phyloP scores from a whole-genome alignment of 164 flowering plant species.

The Paratinospora sagittata region DNA sequence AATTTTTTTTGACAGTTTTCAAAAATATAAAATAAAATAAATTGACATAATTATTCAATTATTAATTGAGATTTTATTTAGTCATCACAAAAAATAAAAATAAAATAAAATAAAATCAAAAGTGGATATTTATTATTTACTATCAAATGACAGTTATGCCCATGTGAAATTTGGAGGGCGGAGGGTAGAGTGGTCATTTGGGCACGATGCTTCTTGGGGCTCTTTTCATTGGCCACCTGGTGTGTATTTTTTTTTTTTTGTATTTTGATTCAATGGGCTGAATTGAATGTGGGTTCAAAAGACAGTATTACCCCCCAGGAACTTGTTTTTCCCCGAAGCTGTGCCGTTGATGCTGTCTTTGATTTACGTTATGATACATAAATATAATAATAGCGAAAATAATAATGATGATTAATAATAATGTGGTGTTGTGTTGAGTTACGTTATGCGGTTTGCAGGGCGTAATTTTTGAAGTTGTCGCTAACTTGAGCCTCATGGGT shows the following conservation, averaged over 20 bases:
- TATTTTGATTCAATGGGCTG: not conserved
- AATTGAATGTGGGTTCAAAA: not conserved
- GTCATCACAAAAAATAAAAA: too few species aligned
- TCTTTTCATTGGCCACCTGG: not conserved
- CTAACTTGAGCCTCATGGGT: slow-evolving; percentile 29
- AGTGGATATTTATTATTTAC: too few species aligned
- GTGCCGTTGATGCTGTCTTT: slow-evolving; percentile 9
- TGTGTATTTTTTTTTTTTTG: too few species aligned
- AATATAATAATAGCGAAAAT: not conserved
- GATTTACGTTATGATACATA: slow-evolving; percentile 10
- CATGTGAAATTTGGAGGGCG: not conserved
- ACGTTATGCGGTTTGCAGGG: not conserved
- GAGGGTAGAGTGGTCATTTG: slow-evolving; percentile 12
- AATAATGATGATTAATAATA: not conserved
- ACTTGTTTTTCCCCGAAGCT: not conserved
- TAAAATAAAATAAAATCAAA: too few species aligned
- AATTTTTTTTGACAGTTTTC: too few species aligned
- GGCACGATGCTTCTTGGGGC: slow-evolving; percentile 8
- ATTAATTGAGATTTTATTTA: too few species aligned
- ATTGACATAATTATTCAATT: too few species aligned
- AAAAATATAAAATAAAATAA: too few species aligned
- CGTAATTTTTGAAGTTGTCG: not conserved
- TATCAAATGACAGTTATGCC: not conserved
- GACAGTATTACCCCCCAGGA: slow-evolving; percentile 7
- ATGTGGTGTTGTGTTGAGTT: not conserved